Evolutionary conservation across 2,329 filamentous ascomycete species (phyloP).

Genomic region (Nigrospora sphaerica): DNA sequence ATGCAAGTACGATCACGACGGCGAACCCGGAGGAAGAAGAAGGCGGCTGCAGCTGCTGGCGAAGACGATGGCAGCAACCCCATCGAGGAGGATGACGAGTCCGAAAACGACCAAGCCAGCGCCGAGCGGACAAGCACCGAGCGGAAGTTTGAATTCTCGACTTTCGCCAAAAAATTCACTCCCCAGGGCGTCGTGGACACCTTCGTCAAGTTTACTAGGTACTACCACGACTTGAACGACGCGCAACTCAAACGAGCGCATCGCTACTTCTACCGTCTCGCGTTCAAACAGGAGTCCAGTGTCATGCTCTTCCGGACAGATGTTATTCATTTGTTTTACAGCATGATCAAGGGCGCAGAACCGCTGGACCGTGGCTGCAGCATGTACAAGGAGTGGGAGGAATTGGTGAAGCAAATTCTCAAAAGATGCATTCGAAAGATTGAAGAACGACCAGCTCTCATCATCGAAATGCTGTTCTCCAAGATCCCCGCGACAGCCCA

Average conservation of each 20-base stretch:
- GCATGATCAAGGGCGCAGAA: slow-evolving; percentile 84
- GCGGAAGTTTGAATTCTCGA: slow-evolving; percentile 87
- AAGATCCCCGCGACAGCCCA: slow-evolving; percentile 78
- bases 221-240: slow-evolving; percentile 71
- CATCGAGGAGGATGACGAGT: slow-evolving; percentile 59
- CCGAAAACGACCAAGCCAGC: slow-evolving; percentile 62
- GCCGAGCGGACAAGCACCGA: slow-evolving; percentile 69
- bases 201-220: slow-evolving; percentile 72
- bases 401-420: slow-evolving; percentile 77
- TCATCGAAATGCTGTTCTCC: slow-evolving; percentile 91
- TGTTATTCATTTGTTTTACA: slow-evolving; percentile 80
- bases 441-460: slow-evolving; percentile 73
- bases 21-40: slow-evolving; percentile 66
- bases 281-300: slow-evolving; percentile 89
- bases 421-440: slow-evolving; percentile 78
- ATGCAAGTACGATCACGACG: slow-evolving; percentile 84
- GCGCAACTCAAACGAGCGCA: slow-evolving; percentile 86
- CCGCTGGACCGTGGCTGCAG: slow-evolving; percentile 59
- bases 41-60: slow-evolving; percentile 42
- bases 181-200: slow-evolving; percentile 83
- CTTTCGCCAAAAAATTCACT: slow-evolving; percentile 74
- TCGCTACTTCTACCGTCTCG: slow-evolving; percentile 87
- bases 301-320: slow-evolving; percentile 87
- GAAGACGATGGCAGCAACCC: slow-evolving; percentile 39
- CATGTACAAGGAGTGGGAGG: slow-evolving; percentile 85